Evolutionary conservation across 23 red algal species (phyloP), one percentile per base, ranked within the genome.

Genomic region (Chondrus crispus): DNA sequence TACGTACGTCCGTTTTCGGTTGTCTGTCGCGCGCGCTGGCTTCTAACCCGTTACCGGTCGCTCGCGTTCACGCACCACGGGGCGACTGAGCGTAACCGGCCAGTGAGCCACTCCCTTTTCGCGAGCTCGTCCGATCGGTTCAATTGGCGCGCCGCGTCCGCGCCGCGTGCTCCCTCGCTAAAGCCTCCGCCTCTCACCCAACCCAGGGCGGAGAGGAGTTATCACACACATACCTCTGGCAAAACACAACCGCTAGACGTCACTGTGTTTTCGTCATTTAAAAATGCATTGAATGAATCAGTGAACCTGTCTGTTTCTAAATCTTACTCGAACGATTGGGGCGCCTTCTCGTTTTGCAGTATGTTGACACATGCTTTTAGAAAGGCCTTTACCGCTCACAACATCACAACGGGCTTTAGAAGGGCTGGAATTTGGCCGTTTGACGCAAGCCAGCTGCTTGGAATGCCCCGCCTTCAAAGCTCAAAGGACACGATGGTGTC

Each of bases 201-300:
- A n/a, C n/a, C n/a, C n/a, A n/a, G n/a, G n/a, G n/a, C n/a, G n/a
- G n/a, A n/a, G n/a, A n/a, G n/a, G n/a, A n/a, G n/a, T n/a, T n/a
- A n/a, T n/a, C n/a, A n/a, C n/a, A n/a, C n/a, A n/a, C n/a, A n/a
- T n/a, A n/a, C n/a, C n/a, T n/a, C 8, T 33, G 57, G 75, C 13
- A 80, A 38, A 48, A 80, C 74, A 62, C 72, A 91, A 40, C 46
- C 72, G 33, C 39, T 80, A 44, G 87, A 81, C 55, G 30, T 42
- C 29, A 44, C 68, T 46, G 30, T 46, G 12, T 91, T 80, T 70
- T 1, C 3, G 4, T 1, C 1, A 48, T 86, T 86, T 4, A 86
- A 69, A 50, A 0, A 18, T 47, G 53, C 54, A 22, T 30, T 86
- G 35, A 70, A 72, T 50, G 20, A 39, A 13, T 41, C 46, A 20